phyloP scores from a whole-genome alignment of 129 eudicot genomes.

The Pulicaria dysenterica region DNA sequence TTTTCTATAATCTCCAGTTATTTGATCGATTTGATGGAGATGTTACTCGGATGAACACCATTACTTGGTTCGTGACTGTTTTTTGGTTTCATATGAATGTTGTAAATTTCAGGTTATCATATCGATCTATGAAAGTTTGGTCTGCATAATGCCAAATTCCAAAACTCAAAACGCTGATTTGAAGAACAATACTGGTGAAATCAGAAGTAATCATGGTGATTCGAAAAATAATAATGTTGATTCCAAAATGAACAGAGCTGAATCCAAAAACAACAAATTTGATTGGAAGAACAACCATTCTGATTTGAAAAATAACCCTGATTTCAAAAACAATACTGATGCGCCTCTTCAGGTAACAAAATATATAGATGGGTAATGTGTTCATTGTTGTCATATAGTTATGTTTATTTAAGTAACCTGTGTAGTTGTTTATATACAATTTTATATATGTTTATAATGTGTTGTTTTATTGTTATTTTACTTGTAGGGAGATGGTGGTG shows the following conservation, averaged over 20 bases:
- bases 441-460: background rate
- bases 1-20: background rate
- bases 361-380: too few species aligned
- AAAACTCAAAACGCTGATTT: conserved; percentile 17
- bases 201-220: conserved; percentile 14
- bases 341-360: conserved; percentile 12
- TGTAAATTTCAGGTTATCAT: conserved; percentile 18
- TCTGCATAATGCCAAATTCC: conserved; percentile 23
- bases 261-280: conserved; percentile 21
- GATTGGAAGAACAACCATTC: conserved; percentile 31
- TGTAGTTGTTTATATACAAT: background rate
- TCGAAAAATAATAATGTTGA: conserved; percentile 14
- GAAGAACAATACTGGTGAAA: conserved; percentile 22
- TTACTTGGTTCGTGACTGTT: too few species aligned
- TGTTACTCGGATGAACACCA: background rate
- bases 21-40: background rate
- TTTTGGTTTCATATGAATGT: background rate
- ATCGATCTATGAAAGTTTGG: background rate
- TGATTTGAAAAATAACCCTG: conserved; percentile 30
- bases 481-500: conserved; percentile 36
- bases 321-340: conserved; percentile 28
- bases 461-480: background rate
- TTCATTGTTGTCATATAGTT: too few species aligned
- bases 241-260: conserved; percentile 32
- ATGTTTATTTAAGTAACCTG: too few species aligned